Conservation (phyloP, 345 rosid genomes). For the Aquilaria malaccensis region DNA sequence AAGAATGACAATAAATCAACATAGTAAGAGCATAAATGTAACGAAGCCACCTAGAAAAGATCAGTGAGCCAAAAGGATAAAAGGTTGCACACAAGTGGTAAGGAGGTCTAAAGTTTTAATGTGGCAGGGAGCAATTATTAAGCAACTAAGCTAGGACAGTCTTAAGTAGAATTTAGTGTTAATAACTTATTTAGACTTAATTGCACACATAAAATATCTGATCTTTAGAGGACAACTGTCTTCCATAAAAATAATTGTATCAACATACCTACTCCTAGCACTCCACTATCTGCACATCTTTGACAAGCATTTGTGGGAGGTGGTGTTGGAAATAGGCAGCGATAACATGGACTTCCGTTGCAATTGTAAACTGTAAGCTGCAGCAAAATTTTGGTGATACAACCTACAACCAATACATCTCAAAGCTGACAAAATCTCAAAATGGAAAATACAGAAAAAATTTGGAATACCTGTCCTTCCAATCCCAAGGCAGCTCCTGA, state of each 20-base stretch:
- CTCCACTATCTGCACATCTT: slow-evolving; percentile 71
- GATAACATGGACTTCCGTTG: slow-evolving; percentile 67
- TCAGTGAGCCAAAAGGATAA: too few relatives aligned
- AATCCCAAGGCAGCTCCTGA: slow-evolving; percentile 97
- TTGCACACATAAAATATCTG: too few relatives aligned
- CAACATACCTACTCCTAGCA: slow-evolving; percentile 61
- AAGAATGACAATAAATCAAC: neutral
- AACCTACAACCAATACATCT: neutral
- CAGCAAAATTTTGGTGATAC: neutral
- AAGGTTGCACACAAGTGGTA: too few relatives aligned
- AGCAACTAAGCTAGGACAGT: too few relatives aligned
- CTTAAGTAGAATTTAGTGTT: too few relatives aligned
- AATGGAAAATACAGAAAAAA: neutral
- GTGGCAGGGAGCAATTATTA: too few relatives aligned
- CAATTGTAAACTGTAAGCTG: slow-evolving; percentile 51
- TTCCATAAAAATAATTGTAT: neutral
- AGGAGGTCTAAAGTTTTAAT: too few relatives aligned
- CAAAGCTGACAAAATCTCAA: neutral
- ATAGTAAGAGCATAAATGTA: neutral
- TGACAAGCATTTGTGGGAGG: slow-evolving; percentile 75
- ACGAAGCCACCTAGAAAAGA: neutral
- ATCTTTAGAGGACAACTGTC: too few relatives aligned
- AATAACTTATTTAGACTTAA: too few relatives aligned
- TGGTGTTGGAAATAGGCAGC: slow-evolving; percentile 67
- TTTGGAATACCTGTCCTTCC: slow-evolving; percentile 77